Evolutionary conservation across 768 basidiomycete genomes (phyloP), one percentile per base, ranked within the genome.

Genomic region (Cystobasidiopsis lactophilus): DNA sequence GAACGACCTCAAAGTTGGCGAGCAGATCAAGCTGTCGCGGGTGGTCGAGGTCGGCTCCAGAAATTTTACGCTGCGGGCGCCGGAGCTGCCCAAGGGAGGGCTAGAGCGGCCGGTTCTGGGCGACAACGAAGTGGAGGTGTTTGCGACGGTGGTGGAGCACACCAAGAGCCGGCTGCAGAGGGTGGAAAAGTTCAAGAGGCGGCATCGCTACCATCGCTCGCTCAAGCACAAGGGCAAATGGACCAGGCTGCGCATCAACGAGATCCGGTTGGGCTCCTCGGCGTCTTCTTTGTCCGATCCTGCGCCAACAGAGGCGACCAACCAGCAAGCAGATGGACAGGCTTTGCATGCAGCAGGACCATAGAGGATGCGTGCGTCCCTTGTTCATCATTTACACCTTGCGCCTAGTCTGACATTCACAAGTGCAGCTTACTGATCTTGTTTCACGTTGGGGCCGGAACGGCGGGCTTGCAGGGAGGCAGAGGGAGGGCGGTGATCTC

Each of bases 151-250:
- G n/a, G 69, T 96, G 43, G 93, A 98, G 68, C 91, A 98, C 65
- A 96, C 93, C 40, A 95, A 89, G 67, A 83, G 85, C 7, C 74
- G 75, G 50, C 81, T 96, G 82, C 82, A 91, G 68, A 74, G 72
- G 61, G 82, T 83, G 51, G 77, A 89, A 69, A 93, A 95, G 73
- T 91, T 89, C 72, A 98, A 96, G 73, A 72, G 88, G 69, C 79
- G 93, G 78, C 95, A 96, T 72, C 88, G 91, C 10, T 96, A 96
- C 70, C 77, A 82, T 69, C 84, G 85, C 69, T 86, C 84, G 7
- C 84, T 95, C 58, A 75, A 77, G 65, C 80, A 85, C 67, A 96
- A 95, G 68, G 85, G 88, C 65, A 82, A 80, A 2, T 96, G 83
- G 70, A 96, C 91, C n/a, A 76, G 88, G 64, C 74, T 98, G 54